Evolutionary conservation across 495 filamentous ascomycete species (phyloP), one percentile per base, ranked within the genome.

Genomic region (Astrocystis sublimbata): DNA sequence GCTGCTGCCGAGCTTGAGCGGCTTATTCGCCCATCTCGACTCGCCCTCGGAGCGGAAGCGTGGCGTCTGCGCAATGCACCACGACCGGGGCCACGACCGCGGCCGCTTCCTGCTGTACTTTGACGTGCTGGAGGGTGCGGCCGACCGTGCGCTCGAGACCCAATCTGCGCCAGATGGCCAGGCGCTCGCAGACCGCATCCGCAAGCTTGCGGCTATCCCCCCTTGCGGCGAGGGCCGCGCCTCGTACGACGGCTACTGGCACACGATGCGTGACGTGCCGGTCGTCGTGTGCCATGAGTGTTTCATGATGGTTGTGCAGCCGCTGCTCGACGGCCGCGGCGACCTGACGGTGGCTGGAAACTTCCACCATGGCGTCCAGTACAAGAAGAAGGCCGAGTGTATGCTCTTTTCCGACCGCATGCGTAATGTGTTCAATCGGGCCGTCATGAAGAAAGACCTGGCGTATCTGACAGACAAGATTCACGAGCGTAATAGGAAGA

Each of bases 351-450:
- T 92, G 21, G 85, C 89, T 0, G 73, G 77, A 1, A 78, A 81
- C 60, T 87, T 92, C 67, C 80, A 80, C 31, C 76, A 83, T 54
- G 73, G 71, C 21, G 76, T 78, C 28, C 75, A 81, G 56, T 71
- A 70, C 4, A 73, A 72, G 21, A 75, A 80, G 4, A 75, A 84
- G 36, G 85, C 81, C 0, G 81, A 80, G 19, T 94, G 91, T 66
- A 88, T 91, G 73, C 75, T 93, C 6, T 92, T 90, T 63, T 89
- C 87, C n/a, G 73, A 80, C 9, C 83, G 86, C n/a, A 92, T 92
- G 87, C 80, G 89, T 41, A 74, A 78, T 1, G 78, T 87, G 8
- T 92, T 91, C 69, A 66, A 71, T 17, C 78, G 83, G 19, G 86
- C 88, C 2, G 82, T 87, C 50, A 64, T 76, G 58, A 79, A 80